Evolutionary conservation across 2,329 filamentous ascomycete species (phyloP), one percentile per base, ranked within the genome.

Genomic region (Penicillium sp.): DNA sequence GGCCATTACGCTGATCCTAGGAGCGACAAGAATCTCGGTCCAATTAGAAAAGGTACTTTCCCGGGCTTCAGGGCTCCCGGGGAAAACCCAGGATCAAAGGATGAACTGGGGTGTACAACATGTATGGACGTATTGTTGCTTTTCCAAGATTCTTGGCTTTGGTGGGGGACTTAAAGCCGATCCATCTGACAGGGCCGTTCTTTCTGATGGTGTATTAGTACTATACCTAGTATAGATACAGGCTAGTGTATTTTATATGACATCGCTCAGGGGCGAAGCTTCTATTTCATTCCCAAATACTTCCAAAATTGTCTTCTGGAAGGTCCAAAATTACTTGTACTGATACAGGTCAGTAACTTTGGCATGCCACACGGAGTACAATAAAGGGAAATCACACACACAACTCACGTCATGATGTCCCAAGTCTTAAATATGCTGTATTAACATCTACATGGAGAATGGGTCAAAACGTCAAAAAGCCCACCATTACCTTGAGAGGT

Each of bases 71-170:
- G 14, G 34, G 48, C 41, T 32, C 2, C 29, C 30, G 26, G 34
- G 13, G 11, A 47, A 46, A 51, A 26, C 40, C 36, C 26, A 36
- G 32, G 39, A 9, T 34, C 8, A 39, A 32, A 34, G 18, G 18
- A 35, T 38, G 18, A n/a, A 38, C n/a, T 38, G 9, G 34, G 32
- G 27, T 44, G 30, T 46, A 34, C 10, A 9, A 41, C 39, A 30
- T 26, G 39, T 29, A 27, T 26, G 13, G 23, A 59, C 61, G 61
- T 58, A 57, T 61, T 48, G 59, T 10, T 30, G 10, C 49, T 36
- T 42, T 58, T 62, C 61, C 57, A 57, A 61, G 57, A 43, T 65
- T 63, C 60, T 64, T 63, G 60, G 62, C 61, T 60, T 62, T 32
- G 45, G 52, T 56, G 61, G 52, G 55, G 57, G 49, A 40, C 29